Base-by-base conservation (phyloP, 2,329 filamentous ascomycete genomes). In the Chaetomium strumarium region DNA sequence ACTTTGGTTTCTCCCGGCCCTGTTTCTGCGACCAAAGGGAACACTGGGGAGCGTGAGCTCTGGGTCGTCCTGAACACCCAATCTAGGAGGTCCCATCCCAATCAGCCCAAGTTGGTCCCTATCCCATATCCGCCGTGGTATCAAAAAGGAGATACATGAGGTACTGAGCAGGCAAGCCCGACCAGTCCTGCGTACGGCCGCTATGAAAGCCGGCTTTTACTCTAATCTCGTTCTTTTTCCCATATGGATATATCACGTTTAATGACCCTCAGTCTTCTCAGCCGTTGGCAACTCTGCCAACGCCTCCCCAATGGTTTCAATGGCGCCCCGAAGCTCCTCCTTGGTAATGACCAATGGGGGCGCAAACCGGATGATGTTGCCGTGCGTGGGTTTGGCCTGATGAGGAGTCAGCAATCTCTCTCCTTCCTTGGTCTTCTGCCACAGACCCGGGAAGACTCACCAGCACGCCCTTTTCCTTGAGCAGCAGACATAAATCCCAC, bases 291-390 rank as follows among this genome's bases (percentile, higher is more conserved):
- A 78, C 70, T 96, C 91, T 60, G 79, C 76, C 64, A 96, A 77
- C 13, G 92, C 85, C 66, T 91, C 84, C 57, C 83, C 79, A 66
- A 99, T 95, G 64, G 93, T 92, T 48, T 70, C 70, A 50, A 97
- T 69, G 1, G 92, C 86, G 66, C 83, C 80, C 61, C 83, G 78
- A 60, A 99, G 85, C 72, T 99, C 83, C 55, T 85, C 80, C 66
- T 97, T 90, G 24, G 85, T 90, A 65, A 99, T 97, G 60, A 99
- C 90, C 50, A 99, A 77, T 17, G 93, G 93, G 43, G 93, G 93
- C n/a, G 93, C 93, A 57, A 99, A 86, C 53, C 93, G 88, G 68
- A 99, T 99, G 69, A 99, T 97, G 72, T 97, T 96, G 66, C 95
- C 86, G 71, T 99, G 93, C 7, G 93, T 99, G 30, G 93, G 93